Evolutionary conservation across 441 rosid genomes (phyloP), one percentile per base, ranked within the genome.

Genomic region (Cnidoscolus chayamansa): DNA sequence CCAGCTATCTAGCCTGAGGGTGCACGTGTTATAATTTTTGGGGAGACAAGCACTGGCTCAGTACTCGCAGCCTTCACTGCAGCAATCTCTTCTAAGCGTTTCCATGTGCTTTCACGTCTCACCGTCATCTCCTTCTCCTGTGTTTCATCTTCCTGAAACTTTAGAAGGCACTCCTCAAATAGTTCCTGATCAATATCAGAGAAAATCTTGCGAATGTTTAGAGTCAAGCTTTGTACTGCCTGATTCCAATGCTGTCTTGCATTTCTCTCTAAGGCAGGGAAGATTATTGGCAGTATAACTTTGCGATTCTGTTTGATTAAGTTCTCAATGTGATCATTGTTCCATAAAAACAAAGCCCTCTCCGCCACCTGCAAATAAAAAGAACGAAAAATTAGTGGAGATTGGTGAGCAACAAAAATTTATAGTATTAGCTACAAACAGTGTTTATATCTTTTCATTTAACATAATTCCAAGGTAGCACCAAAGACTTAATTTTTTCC

Each of bases 261-360:
- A 68, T 89, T 93, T 80, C 81, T 84, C 77, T 93, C 98, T 78
- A 93, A 58, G n/a, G 95, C 83, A 15, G 95, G 17, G 88, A 25
- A 25, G 25, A 25, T 25, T 25, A 25, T 25, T 25, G 25, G 25
- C 25, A 25, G 25, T 25, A 25, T 85, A 35, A 87, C 90, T 79
- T 82, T 88, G 62, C 86, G 84, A 73, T 89, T 89, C 77, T 90
- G 97, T 85, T 82, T 87, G 70, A 90, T 89, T 45, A 90, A 86
- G 81, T 80, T 89, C 83, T 90, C 97, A 5, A 93, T 88, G 78
- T 90, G 96, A 83, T 90, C 94, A 1, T 92, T 92, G 88, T 92
- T 92, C 98, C 96, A 90, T 64, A 92, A 86, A 81, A 90, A 90
- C 79, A 92, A 82, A 45, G 96, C 93, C 82, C 95, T 86, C 80